These are phyloP conservation scores for Nannochloropsis gaditana DNA, from an alignment of 108 stramenopile species.

Conservation along the genomic window DNA sequence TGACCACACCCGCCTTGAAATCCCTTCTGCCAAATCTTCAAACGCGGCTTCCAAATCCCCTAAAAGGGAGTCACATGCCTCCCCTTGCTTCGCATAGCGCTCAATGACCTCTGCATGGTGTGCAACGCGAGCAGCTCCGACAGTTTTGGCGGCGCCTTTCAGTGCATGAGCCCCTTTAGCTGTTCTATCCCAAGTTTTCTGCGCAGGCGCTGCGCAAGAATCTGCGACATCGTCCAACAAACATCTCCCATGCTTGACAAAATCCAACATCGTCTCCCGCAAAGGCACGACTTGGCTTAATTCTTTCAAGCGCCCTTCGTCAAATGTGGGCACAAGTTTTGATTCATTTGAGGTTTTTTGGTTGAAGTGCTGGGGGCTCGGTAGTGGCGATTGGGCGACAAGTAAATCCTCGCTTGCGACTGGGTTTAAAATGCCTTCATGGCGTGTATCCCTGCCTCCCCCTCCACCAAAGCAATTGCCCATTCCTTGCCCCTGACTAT, in stretches of 20 bases:
- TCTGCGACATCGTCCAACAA: neutral
- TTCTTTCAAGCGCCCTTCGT: constrained; percentile 15
- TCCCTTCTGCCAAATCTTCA: neutral
- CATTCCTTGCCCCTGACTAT: neutral
- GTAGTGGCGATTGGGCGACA: constrained; percentile 9
- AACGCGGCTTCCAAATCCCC: neutral
- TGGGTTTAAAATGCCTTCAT: neutral
- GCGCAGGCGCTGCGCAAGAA: neutral
- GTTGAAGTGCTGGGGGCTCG: neutral
- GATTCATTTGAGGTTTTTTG: neutral
- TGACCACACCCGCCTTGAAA: neutral
- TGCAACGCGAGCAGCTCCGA: neutral
- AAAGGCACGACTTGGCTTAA: neutral
- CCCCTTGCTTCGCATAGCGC: neutral
- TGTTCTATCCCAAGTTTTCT: neutral
- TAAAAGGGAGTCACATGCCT: neutral
- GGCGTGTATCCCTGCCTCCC: neutral
- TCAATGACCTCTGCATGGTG: neutral
- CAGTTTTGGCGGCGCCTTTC: constrained; percentile 19
- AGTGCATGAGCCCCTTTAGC: constrained; percentile 1
- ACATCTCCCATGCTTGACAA: neutral
- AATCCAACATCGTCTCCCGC: neutral
- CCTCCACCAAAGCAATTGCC: constrained; percentile 9
- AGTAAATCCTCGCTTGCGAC: neutral
- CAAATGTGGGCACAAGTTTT: neutral